Base-by-base conservation (phyloP, 2,329 filamentous ascomycete species). In the Ophiosphaerella korrae region DNA sequence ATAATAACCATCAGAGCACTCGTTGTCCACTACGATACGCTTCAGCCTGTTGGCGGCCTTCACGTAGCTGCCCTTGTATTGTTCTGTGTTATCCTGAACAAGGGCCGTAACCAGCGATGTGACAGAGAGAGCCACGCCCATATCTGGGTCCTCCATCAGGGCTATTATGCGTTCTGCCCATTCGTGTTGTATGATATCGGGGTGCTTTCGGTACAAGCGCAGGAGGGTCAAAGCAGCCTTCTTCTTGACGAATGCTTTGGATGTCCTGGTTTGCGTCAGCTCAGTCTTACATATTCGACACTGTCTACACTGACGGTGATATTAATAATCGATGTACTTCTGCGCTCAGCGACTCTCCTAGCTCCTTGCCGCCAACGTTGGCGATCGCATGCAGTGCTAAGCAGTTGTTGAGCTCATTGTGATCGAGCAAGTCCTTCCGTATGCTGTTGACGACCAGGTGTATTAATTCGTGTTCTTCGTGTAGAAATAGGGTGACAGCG, bases 371-470 rank as follows among this genome's bases (percentile, higher is more conserved):
- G 68, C 95, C 94, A 14, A 99, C 92, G 73, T 99, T 99, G 53
- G 94, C 94, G 74, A 99, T 97, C 13, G 94, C 95, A 78, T 99
- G 95, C 55, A 99, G 78, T 12, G 94, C 94, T 66, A 99, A 78
- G 68, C 94, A 99, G 76, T 99, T 99, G 80, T 96, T 96, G 53
- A 99, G 82, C 78, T 99, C 94, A 76, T 97, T 97, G 73, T 96
- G 86, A 74, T 97, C 93, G 63, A 94, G 79, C 46, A 99, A 77
- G 68, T 99, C 94, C 74, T 99, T 99, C 53, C 94, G 85, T 78
- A 99, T 97, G 71, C 93, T 97, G 79, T 99, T 99, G 67, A 99
- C 92, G 29, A 99, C 94, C 62, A 99, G 78, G 74, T 97, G 94
- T 57, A 99, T 79, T 57, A 99, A 82, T 75, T 99, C 94, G 77